Base-by-base conservation (phyloP, 2,329 filamentous ascomycete species). In the Chaetomiaceae sp. region DNA sequence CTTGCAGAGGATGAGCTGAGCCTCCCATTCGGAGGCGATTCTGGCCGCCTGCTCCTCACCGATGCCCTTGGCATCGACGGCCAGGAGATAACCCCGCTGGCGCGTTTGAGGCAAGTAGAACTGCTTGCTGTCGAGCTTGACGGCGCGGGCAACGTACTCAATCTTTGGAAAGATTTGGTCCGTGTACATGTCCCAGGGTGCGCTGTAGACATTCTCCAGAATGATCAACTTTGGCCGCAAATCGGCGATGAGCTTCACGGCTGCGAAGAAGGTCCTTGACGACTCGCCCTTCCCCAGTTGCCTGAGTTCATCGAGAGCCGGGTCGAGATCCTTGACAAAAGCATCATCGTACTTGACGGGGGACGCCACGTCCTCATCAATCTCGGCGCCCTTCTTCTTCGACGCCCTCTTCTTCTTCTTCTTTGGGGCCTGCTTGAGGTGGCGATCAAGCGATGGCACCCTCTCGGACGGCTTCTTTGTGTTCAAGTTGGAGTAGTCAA, bases 91-190 rank as follows among this genome's bases (percentile, higher is more conserved):
- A 1, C 77, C 79, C 31, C 84, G 74, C 37, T 72, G 68, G 1
- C 84, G 74, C 0, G 85, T 89, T 50, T 92, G 88, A 0, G 89
- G 89, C 0, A 91, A 69, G 54, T 89, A 88, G 61, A 78, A 90
- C 3, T 86, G 69, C 64, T 90, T 90, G 0, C 83, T 86, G 61
- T 91, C 86, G 0, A 87, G 69, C 4, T 69, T 71, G 0, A 74
- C 59, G 44, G 73, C 75, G 0, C 65, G 63, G 1, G 77, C 77
- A 2, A 73, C 65, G 61, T 91, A 92, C 2, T 74, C 80, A 34
- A 82, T 58, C n/a, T 62, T 62, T 3, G 65, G 65, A 40, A 75
- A 70, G 62, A 69, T 73, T 8, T 65, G 55, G 0, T 63, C 53
- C n/a, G 71, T 67, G 33, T 83, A 76, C 4, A 73, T 61, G 0